These are phyloP conservation scores for Inga laurina DNA, from an alignment of 306 rosid genomes.

Conservation along the genomic window DNA sequence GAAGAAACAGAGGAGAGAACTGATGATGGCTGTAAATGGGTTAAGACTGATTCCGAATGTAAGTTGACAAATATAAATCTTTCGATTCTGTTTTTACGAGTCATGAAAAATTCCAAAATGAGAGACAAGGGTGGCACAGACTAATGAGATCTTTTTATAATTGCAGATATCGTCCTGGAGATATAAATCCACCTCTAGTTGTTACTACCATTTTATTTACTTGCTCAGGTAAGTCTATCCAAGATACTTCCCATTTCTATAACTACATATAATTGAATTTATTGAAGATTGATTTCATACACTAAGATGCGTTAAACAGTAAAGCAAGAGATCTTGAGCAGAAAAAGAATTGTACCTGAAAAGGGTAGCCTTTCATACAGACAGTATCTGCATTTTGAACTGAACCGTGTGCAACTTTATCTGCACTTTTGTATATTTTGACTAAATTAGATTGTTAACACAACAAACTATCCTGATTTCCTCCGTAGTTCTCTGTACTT, in stretches of 20 bases:
- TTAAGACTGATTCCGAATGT: slow-evolving; percentile 90
- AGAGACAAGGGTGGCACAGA: background rate
- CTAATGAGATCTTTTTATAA: slow-evolving; percentile 3
- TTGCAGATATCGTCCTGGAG: slow-evolving; percentile 87
- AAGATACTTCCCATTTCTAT: background rate
- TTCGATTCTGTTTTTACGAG: background rate
- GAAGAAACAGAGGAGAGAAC: slow-evolving; percentile 35
- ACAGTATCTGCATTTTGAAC: background rate
- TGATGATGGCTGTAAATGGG: slow-evolving; percentile 72
- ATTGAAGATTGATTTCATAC: background rate
- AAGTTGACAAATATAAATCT: slow-evolving; percentile 18
- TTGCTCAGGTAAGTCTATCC: slow-evolving; percentile 33
- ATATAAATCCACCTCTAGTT: slow-evolving; percentile 43
- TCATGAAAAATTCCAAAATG: background rate
- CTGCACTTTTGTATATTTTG: background rate
- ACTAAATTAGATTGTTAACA: background rate
- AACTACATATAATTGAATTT: background rate
- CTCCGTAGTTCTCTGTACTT: background rate
- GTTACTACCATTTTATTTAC: slow-evolving; percentile 26
- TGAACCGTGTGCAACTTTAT: background rate
- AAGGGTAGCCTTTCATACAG: background rate
- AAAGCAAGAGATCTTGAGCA: background rate
- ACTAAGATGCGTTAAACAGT: background rate
- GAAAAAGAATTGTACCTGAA: background rate
- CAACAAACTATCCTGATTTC: background rate